phyloP scores from a whole-genome alignment of 345 rosid genomes.

The Populus pruinosa region DNA sequence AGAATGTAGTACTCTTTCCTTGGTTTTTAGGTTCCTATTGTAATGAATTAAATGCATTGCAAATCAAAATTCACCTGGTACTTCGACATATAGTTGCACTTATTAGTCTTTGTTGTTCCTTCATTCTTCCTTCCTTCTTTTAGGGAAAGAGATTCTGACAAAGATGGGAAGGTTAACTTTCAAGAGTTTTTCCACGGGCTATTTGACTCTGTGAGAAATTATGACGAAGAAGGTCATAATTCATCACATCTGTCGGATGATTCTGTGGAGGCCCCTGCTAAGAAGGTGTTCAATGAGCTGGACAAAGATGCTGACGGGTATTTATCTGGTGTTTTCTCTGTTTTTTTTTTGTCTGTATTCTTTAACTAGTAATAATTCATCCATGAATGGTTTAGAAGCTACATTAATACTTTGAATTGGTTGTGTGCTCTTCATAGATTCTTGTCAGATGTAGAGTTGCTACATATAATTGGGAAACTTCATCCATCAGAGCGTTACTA shows the following conservation, averaged over 20 bases:
- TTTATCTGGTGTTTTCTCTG: slow-evolving; percentile 1
- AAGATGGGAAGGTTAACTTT: slow-evolving; percentile 80
- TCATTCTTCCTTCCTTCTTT: slow-evolving; percentile 11
- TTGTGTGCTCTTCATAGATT: slow-evolving; percentile 38
- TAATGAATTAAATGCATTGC: background rate
- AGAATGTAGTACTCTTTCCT: background rate
- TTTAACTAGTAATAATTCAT: background rate
- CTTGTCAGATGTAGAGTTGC: slow-evolving; percentile 69
- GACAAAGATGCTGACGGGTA: slow-evolving; percentile 94
- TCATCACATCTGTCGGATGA: slow-evolving; percentile 58
- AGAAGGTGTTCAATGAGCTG: slow-evolving; percentile 64
- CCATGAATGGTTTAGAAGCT: slow-evolving; percentile 2
- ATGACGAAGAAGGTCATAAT: slow-evolving; percentile 73
- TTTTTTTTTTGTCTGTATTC: background rate
- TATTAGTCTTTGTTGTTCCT: background rate
- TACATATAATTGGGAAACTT: slow-evolving; percentile 73
- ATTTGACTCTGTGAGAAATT: slow-evolving; percentile 82
- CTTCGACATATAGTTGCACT: background rate
- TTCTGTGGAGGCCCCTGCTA: slow-evolving; percentile 73
- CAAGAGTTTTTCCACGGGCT: slow-evolving; percentile 86
- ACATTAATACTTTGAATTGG: slow-evolving; percentile 5
- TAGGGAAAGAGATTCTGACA: slow-evolving; percentile 92
- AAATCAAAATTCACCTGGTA: background rate
- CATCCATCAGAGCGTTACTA: slow-evolving; percentile 93
- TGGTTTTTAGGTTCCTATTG: background rate